These are phyloP conservation scores for Termitomyces heimii DNA, from an alignment of 768 basidiomycete species.

Conservation along the genomic window DNA sequence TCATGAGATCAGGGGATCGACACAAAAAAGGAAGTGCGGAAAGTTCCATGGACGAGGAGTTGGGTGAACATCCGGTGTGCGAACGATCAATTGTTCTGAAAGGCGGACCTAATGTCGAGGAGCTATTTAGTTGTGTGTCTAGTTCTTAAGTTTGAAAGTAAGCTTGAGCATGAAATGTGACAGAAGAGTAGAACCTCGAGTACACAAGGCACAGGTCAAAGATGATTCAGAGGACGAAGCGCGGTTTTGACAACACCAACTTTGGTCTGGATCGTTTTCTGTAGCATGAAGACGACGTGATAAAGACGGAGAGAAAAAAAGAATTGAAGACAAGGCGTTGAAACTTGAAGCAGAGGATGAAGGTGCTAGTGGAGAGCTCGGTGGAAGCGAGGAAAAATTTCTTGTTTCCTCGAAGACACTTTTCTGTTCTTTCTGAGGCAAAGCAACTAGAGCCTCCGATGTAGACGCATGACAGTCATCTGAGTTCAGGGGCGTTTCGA, in stretches of 20 bases:
- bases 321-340: not conserved
- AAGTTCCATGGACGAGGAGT: slow-evolving; percentile 5
- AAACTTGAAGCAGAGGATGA: not conserved
- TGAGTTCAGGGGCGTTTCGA: not conserved
- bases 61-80: not conserved
- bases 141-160: not conserved
- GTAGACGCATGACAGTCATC: not conserved
- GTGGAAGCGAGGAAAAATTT: slow-evolving; percentile 4
- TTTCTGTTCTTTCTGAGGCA: slow-evolving; percentile 1
- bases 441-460: slow-evolving; percentile 9
- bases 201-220: slow-evolving; percentile 7
- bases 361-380: slow-evolving; percentile 3
- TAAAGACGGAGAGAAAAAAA: not conserved
- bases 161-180: not conserved
- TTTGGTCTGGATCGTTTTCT: not conserved
- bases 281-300: not conserved
- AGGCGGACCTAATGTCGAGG: not conserved
- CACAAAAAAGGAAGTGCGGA: slow-evolving; percentile 10
- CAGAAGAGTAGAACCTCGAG: slow-evolving; percentile 3
- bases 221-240: not conserved
- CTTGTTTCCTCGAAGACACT: not conserved
- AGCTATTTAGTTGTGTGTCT: not conserved
- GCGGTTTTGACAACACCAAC: slow-evolving; percentile 2
- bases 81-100: not conserved
- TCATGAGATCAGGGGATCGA: slow-evolving; percentile 8